Evolutionary conservation across 1,139 yeast genomes (phyloP), one percentile per base, ranked within the genome.

Genomic region (Debaryomyces nepalensis): DNA sequence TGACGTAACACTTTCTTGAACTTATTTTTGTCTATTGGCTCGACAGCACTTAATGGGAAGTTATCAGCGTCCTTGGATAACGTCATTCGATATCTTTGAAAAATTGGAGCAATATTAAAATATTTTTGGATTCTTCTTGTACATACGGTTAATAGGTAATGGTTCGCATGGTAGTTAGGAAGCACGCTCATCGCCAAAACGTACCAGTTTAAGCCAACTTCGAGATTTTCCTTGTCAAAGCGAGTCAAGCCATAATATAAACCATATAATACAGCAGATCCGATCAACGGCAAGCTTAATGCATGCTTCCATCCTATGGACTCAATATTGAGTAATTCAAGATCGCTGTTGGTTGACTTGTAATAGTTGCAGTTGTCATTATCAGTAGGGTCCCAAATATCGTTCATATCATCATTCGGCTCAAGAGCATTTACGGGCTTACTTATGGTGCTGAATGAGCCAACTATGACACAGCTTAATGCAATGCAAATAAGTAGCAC

Each of bases 341-440:
- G 54, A 36, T 48, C 61, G 44, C 39, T 48, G 41, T 42, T 57
- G 46, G 37, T 55, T 14, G 39, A 50, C 37, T 46, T 53, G 55
- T 41, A 52, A 45, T 35, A 54, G 31, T 9, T 45, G 5, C 63
- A 57, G 7, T 48, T 49, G 45, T 76, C 80, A 29, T 67, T 59
- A 51, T 79, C 83, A 0, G 72, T 50, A 8, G 74, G 75, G 52
- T 80, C 82, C 57, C 67, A 79, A 18, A 64, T 50, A 1, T 68
- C 68, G 2, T 46, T 43, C 18, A 43, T 46, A 20, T 64, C 61
- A 6, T 53, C 49, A 37, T 62, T 63, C 2, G 83, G 76, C 14
- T 63, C 64, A 11, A 55, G 51, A 1, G 82, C 81, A 42, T 68
- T 68, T 7, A 43, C 30, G 0, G 84, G 84, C 45, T 66, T 65